Evolutionary conservation across 805 yeast genomes (phyloP), one percentile per base, ranked within the genome.

Genomic region (Teunomyces atbi): DNA sequence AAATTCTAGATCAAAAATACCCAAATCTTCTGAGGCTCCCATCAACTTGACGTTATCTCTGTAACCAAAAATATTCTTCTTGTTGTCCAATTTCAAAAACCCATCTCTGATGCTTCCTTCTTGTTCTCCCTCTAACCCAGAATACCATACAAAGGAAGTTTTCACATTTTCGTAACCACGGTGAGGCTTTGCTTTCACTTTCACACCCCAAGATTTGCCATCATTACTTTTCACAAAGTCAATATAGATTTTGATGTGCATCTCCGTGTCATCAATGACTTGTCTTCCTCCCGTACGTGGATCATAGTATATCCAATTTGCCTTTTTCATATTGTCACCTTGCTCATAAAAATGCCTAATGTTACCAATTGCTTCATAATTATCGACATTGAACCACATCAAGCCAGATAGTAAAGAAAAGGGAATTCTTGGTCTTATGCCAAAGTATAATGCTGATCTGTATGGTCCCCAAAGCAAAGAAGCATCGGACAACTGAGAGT

Each of bases 261-360:
- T 78, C 28, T 78, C 86, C 16, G 68, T 64, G 61, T 94, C 99
- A 30, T 73, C 67, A 23, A 94, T 82, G 1, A 78, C 70, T 59
- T 94, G 92, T 49, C 78, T 71, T 0, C 99, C 99, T 19, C 99
- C 99, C 11, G 66, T 42, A 52, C 98, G 76, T 4, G 97, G 90
- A 60, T 94, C 98, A 62, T 86, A 94, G 30, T 74, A 69, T n/a
- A 79, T 74, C 97, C 97, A 94, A 20, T 91, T 89, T 54, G 87
- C 92, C 45, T 79, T 82, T 19, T 74, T 74, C 68, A 90, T 73
- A 42, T 82, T 77, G 57, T 90, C 92, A 30, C 71, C 70, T 54
- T 83, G 90, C 44, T 84, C 89, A 57, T 90, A 87, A 45, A 78
- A 74, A 63, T 90, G 96, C 55, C 96, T 80, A 19, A 85, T 64